A percentile compares a stretch with the other conserved stretches of the same genome.
These are phyloP conservation scores for Paspalum notatum DNA, from an alignment of 176 grass and related monocot genomes.

Conservation along the genomic window DNA sequence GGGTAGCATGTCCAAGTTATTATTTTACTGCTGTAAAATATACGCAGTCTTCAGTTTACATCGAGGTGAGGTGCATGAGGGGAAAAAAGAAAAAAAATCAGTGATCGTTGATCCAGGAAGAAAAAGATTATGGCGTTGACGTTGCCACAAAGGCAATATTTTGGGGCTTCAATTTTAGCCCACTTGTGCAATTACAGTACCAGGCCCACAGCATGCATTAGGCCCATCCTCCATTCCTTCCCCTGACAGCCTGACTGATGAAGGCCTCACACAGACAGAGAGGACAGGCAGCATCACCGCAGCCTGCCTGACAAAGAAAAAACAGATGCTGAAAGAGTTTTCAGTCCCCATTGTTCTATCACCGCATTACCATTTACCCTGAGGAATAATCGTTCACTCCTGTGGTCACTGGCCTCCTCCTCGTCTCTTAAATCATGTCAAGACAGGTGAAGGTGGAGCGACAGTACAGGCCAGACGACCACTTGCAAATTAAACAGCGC, in stretches of 20 bases:
- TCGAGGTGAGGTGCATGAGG: background rate
- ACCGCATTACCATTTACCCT: background rate
- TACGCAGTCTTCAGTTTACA: too few relatives aligned
- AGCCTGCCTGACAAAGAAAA: background rate
- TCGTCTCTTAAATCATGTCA: too few relatives aligned
- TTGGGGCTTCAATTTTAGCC: constrained; percentile 15
- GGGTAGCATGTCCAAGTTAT: too few relatives aligned
- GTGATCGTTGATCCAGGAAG: too few relatives aligned
- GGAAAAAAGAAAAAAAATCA: background rate
- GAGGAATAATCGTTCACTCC: background rate
- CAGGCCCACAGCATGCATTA: background rate
- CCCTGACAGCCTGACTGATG: background rate
- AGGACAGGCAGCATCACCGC: background rate
- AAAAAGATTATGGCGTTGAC: background rate
- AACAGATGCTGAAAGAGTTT: background rate
- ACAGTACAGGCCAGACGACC: constrained; percentile 19
- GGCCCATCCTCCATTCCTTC: background rate
- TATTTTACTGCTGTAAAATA: too few relatives aligned
- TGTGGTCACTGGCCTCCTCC: too few relatives aligned
- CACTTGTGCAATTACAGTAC: background rate
- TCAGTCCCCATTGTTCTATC: background rate
- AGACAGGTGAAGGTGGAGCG: constrained; percentile 8
- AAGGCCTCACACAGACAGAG: background rate
- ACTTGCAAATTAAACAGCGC: constrained; percentile 28
- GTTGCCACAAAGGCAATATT: background rate